Base-by-base conservation (phyloP, 441 rosid species). In the Croton setiger region DNA sequence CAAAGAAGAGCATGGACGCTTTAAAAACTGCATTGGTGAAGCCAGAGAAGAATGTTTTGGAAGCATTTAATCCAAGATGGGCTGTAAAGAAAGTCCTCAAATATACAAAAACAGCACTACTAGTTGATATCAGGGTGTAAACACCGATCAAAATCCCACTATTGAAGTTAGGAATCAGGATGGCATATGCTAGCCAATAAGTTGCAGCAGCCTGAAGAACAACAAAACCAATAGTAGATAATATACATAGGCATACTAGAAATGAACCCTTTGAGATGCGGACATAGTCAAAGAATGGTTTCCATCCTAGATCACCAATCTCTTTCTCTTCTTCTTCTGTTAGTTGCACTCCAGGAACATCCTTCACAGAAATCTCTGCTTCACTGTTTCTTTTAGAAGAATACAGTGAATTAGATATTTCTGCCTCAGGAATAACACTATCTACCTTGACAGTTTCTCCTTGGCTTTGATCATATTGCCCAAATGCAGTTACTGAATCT, bases 1-100 rank as follows among this genome's bases (percentile, higher is more conserved):
- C 96, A 5, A 91, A 93, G 83, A 93, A 91, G 54, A 82, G 80
- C 92, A 89, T 91, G 0, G 98, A 92, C 76, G 97, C 96, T 79
- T 79, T 87, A 31, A 91, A 91, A 33, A 93, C 78, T 31, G 95
- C 79, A 67, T 84, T 75, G 52, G 78, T 93, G 77, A 93, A 84
- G 69, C 90, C 86, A 45, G 87, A 84, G 79, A 88, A 91, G 84
- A 91, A 89, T 55, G 88, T 80, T 73, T 75, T 83, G 7, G 97
- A 91, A 76, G 95, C 96, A 82, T 76, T 87, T 63, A 91, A 69
- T 59, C 97, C 98, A 54, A 93, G 80, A 67, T 77, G 78, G 14
- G 92, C 93, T 20, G 81, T 43, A 21, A 66, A 74, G 11, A 72
- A n/a, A 35, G 96, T 71, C 75, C 96, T 83, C 20, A 80, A 51